Evolutionary conservation across 208 protist species (phyloP).

Genomic region (Ichthyophonus hoferi): DNA sequence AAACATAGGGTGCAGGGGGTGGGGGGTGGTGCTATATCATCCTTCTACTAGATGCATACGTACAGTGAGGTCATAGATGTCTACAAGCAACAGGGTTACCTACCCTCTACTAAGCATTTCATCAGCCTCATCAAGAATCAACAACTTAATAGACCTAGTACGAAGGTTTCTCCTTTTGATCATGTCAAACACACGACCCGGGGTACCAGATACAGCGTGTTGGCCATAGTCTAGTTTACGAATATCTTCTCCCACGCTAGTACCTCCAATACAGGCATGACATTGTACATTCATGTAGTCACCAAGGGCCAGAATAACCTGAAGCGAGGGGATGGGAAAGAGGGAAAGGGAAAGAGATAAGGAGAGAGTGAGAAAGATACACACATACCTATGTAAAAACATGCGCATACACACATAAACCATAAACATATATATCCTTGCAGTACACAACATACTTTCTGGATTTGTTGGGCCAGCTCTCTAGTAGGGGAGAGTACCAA

Average conservation of each 20-base stretch:
- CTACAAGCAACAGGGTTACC: slow-evolving; percentile 43
- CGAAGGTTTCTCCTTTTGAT: slow-evolving; percentile 76
- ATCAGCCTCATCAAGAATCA: slow-evolving; percentile 98
- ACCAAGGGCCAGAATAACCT: slow-evolving; percentile 88
- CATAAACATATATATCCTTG: neutral
- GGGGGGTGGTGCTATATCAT: too few relatives aligned
- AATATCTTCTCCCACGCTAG: slow-evolving; percentile 88
- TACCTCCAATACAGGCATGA: slow-evolving; percentile 80
- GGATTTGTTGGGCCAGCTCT: slow-evolving; percentile 90
- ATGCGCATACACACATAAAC: neutral
- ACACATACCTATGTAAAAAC: neutral
- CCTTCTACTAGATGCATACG: too few relatives aligned
- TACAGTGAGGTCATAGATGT: too few relatives aligned
- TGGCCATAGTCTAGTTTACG: slow-evolving; percentile 55
- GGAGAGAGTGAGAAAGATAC: neutral
- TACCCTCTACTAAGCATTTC: slow-evolving; percentile 84
- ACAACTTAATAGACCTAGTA: slow-evolving; percentile 76
- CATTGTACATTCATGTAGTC: slow-evolving; percentile 82
- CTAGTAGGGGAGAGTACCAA: slow-evolving; percentile 91
- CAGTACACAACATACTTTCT: slow-evolving; percentile 54
- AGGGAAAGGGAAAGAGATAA: neutral
- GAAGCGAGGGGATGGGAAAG: neutral
- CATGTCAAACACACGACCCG: slow-evolving; percentile 89
- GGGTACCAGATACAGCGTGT: slow-evolving; percentile 91
- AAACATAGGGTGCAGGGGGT: too few relatives aligned